These are phyloP conservation scores for Xylaria sp. DNA, from an alignment of 2,329 filamentous ascomycete species.

Conservation along the genomic window DNA sequence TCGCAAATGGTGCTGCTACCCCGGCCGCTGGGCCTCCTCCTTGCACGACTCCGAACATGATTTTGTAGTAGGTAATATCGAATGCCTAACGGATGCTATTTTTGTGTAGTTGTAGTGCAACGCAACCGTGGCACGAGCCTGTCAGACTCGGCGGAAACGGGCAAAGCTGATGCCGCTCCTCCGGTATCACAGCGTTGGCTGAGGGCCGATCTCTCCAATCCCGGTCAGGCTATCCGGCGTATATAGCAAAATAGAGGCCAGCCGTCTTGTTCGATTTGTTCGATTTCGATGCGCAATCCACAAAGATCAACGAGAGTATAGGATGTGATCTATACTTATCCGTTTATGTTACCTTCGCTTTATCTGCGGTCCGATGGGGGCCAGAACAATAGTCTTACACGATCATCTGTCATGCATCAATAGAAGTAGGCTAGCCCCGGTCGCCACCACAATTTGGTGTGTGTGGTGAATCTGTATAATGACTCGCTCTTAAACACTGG, in stretches of 20 bases:
- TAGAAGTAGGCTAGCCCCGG: conserved; percentile 23
- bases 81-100: conserved; percentile 21
- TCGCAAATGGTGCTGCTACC: conserved; percentile 29
- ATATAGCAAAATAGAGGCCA: conserved; percentile 1
- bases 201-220: conserved; percentile 18
- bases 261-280: conserved; percentile 1
- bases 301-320: conserved; percentile 4
- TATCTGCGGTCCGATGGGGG: conserved; percentile 25
- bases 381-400: conserved; percentile 27
- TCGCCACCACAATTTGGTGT: conserved; percentile 15
- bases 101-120: conserved; percentile 28
- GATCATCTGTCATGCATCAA: conserved; percentile 38
- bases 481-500: conserved; percentile 20
- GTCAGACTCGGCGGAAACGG: conserved; percentile 6
- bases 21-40: conserved; percentile 28
- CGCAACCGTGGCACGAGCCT: conserved; percentile 15
- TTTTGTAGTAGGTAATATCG: conserved; percentile 23
- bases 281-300: neutral
- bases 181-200: conserved; percentile 31
- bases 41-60: conserved; percentile 35
- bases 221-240: conserved; percentile 7
- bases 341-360: conserved; percentile 27
- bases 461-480: conserved; percentile 18
- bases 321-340: conserved; percentile 7
- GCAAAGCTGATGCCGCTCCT: conserved; percentile 21